phyloP scores from a whole-genome alignment of 441 rosid genomes.

The Gossypium davidsonii region DNA sequence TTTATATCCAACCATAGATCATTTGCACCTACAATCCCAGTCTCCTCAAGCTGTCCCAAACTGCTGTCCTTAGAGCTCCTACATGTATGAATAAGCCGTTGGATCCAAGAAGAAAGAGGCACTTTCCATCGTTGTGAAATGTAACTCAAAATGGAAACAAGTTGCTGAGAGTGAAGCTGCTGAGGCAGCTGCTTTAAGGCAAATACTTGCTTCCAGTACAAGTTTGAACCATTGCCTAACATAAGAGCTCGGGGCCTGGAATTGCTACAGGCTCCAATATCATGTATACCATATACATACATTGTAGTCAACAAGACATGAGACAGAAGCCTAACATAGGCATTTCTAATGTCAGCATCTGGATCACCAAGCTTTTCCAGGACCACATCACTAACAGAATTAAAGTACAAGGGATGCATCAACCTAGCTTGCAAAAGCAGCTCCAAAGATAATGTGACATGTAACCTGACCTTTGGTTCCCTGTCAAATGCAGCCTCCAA shows the following conservation, averaged over 20 bases:
- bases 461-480: constrained; percentile 81
- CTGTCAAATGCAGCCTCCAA: constrained; percentile 81
- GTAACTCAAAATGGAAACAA: constrained; percentile 90
- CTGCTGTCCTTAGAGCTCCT: constrained; percentile 45
- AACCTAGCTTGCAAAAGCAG: constrained; percentile 71
- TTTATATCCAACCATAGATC: constrained; percentile 51
- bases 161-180: constrained; percentile 88
- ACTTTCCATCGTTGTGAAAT: constrained; percentile 92
- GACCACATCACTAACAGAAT: constrained; percentile 53
- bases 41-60: constrained; percentile 59
- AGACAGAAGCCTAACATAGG: constrained; percentile 67
- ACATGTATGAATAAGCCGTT: constrained; percentile 62
- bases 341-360: constrained; percentile 53
- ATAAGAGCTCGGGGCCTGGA: constrained; percentile 41
- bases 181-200: constrained; percentile 70
- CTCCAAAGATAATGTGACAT: constrained; percentile 65
- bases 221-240: constrained; percentile 40
- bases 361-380: constrained; percentile 92
- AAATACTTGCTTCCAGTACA: constrained; percentile 92
- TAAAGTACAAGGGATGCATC: constrained; percentile 53
- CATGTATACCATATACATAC: constrained; percentile 53
- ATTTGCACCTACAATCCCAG: constrained; percentile 30
- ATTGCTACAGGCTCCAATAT: constrained; percentile 35
- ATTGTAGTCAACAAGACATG: constrained; percentile 61
- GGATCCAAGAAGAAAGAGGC: constrained; percentile 89